These are phyloP conservation scores for Saccharomyces hybrid DNA, from an alignment of 1,139 yeast genomes.

Conservation along the genomic window DNA sequence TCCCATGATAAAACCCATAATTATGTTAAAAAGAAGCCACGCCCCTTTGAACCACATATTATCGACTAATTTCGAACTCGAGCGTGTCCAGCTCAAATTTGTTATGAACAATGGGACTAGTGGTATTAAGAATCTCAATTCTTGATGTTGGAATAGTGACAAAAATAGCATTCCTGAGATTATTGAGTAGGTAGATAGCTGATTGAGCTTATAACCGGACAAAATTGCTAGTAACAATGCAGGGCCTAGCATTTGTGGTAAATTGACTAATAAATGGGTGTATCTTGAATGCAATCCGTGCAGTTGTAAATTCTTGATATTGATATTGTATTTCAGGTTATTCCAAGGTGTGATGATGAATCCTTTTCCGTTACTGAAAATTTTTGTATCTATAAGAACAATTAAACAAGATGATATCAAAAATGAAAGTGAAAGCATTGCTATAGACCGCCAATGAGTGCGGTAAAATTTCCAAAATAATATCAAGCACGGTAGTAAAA, in stretches of 20 bases:
- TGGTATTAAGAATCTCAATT: conserved; percentile 75
- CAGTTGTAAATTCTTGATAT: conserved; percentile 47
- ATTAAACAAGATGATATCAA: conserved; percentile 35
- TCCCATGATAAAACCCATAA: conserved; percentile 65
- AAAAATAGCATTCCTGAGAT: conserved; percentile 54
- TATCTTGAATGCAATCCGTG: conserved; percentile 83
- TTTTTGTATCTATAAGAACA: conserved; percentile 50
- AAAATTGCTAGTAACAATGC: conserved; percentile 39
- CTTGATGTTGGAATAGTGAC: conserved; percentile 84
- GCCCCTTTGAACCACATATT: conserved; percentile 21
- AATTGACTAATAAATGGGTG: conserved; percentile 64
- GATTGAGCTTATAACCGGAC: conserved; percentile 3
- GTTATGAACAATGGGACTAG: conserved; percentile 59
- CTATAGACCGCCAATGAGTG: conserved; percentile 19
- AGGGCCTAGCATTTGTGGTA: conserved; percentile 83
- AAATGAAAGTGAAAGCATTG: conserved; percentile 33
- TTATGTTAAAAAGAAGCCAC: conserved; percentile 63
- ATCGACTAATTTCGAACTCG: not conserved
- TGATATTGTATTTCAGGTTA: conserved; percentile 63
- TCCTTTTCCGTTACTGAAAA: conserved; percentile 18
- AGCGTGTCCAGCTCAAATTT: conserved; percentile 14
- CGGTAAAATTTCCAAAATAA: conserved; percentile 34
- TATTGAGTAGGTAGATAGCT: conserved; percentile 50
- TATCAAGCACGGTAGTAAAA: conserved; percentile 52
- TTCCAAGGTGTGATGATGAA: conserved; percentile 66